Percentiles rank a stretch among this genome's conserved stretches.
These are phyloP conservation scores for Sanghuangporus weigelae DNA, from an alignment of 1,284 basidiomycete genomes.

Conservation along the genomic window DNA sequence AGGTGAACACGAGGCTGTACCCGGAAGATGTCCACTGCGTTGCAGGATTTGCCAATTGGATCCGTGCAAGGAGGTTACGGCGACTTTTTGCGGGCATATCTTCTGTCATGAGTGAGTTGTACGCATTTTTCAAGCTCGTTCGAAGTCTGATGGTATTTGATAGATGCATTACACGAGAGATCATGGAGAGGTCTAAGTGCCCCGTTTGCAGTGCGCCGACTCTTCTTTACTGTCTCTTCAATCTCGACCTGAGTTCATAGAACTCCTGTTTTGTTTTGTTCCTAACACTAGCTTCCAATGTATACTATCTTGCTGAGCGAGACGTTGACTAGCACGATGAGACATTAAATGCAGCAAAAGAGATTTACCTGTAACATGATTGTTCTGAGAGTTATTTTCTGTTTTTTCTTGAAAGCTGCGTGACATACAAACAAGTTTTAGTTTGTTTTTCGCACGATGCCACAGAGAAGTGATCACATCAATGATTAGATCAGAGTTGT, in stretches of 20 bases:
- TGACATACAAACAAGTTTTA: neutral
- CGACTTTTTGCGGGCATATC: constrained; percentile 52
- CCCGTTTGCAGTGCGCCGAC: constrained; percentile 43
- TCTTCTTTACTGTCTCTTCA: constrained; percentile 45
- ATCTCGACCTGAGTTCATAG: constrained; percentile 26
- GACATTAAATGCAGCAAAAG: neutral
- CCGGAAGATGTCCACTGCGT: constrained; percentile 25
- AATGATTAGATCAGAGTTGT: neutral
- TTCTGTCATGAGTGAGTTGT: constrained; percentile 46
- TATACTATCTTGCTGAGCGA: neutral
- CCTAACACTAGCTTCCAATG: no score
- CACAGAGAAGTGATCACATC: neutral
- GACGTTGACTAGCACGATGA: neutral
- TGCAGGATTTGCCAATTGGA: constrained; percentile 41
- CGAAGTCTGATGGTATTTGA: neutral
- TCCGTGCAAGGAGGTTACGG: constrained; percentile 42
- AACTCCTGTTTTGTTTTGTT: neutral
- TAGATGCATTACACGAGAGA: constrained; percentile 45
- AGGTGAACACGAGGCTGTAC: neutral
- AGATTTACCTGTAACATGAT: neutral
- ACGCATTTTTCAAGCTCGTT: neutral
- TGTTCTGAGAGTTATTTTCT: neutral
- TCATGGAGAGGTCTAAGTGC: constrained; percentile 40
- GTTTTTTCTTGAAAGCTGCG: neutral
- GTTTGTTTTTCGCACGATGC: neutral